Percentiles rank a stretch among this genome's conserved stretches.
phyloP scores from a whole-genome alignment of 352 stramenopile genomes.

The Phytophthora gonapodyides region DNA sequence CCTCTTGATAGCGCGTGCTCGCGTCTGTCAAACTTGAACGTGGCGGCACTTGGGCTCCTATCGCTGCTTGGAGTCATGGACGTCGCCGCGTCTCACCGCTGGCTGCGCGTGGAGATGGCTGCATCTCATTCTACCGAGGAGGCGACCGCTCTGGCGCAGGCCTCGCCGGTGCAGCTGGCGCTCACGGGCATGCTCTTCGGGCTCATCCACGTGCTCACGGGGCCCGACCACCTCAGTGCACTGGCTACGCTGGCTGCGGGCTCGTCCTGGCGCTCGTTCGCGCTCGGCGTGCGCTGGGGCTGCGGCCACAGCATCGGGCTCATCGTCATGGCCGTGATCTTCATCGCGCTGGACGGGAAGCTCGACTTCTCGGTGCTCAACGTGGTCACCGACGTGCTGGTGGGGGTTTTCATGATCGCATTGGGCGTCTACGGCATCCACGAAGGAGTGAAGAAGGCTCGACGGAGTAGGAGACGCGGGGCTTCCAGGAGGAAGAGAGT shows the following conservation, averaged over 20 bases:
- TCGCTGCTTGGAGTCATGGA: constrained; percentile 6
- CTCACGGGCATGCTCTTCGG: constrained; percentile 68
- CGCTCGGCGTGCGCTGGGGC: constrained; percentile 88
- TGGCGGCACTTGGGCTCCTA: too few relatives aligned
- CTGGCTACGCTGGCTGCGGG: constrained; percentile 80
- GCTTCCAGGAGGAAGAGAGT: constrained; percentile 28
- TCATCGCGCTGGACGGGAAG: constrained; percentile 64
- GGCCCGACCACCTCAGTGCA: constrained; percentile 87
- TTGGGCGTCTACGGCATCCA: constrained; percentile 69
- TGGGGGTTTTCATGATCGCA: constrained; percentile 70
- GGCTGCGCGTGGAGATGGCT: constrained; percentile 45
- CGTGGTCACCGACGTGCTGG: constrained; percentile 59
- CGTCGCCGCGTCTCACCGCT: constrained; percentile 23
- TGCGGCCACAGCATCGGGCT: constrained; percentile 87
- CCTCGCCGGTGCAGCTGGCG: constrained; percentile 42
- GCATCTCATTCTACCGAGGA: constrained; percentile 30
- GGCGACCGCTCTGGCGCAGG: constrained; percentile 40
- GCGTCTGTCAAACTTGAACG: neutral
- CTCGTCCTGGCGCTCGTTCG: constrained; percentile 78
- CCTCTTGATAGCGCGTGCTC: too few relatives aligned
- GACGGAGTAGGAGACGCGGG: constrained; percentile 26
- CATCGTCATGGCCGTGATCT: constrained; percentile 68
- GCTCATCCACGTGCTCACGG: constrained; percentile 66
- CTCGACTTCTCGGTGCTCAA: constrained; percentile 62
- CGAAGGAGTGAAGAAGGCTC: constrained; percentile 61